Evolutionary conservation across 352 stramenopile genomes (phyloP).

Genomic region (Nothophytophthora sp.): DNA sequence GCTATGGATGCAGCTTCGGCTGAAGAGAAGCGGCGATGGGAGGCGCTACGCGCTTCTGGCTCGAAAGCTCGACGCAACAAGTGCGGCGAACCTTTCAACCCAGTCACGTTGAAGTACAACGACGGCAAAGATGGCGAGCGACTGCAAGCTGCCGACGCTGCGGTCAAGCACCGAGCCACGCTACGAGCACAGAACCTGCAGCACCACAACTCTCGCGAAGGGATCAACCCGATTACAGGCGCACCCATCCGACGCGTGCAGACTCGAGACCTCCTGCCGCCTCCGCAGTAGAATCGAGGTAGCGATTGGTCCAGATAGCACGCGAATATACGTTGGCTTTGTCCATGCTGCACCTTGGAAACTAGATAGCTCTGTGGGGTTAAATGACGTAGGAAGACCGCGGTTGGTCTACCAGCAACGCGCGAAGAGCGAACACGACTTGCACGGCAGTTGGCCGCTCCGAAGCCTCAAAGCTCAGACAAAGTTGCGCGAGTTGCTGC

Average conservation of each 20-base stretch:
- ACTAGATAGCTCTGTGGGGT: too few relatives aligned
- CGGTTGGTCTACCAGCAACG: conserved; percentile 16
- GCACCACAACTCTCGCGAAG: conserved; percentile 76
- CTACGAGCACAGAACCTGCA: conserved; percentile 80
- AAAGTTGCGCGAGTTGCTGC: conserved; percentile 33
- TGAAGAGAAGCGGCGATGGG: conserved; percentile 72
- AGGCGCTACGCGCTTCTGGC: conserved; percentile 58
- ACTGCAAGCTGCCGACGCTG: conserved; percentile 61
- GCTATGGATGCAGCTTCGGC: conserved; percentile 68
- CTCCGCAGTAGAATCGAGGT: conserved; percentile 29
- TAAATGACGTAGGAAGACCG: conserved; percentile 11
- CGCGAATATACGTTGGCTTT: too few relatives aligned
- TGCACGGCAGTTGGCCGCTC: conserved; percentile 46
- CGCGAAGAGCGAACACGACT: conserved; percentile 43
- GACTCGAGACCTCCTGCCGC: conserved; percentile 52
- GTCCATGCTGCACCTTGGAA: too few relatives aligned
- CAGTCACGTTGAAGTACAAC: conserved; percentile 88
- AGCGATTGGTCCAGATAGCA: too few relatives aligned
- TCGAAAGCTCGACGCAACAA: conserved; percentile 88
- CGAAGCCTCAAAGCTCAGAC: conserved; percentile 31
- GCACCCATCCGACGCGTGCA: conserved; percentile 50
- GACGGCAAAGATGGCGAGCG: conserved; percentile 80
- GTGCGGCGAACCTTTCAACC: conserved; percentile 85
- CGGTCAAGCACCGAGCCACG: conserved; percentile 76
- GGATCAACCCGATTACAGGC: conserved; percentile 89